These are phyloP conservation scores for Elsinoe australis DNA, from an alignment of 2,329 filamentous ascomycete species.

Conservation along the genomic window DNA sequence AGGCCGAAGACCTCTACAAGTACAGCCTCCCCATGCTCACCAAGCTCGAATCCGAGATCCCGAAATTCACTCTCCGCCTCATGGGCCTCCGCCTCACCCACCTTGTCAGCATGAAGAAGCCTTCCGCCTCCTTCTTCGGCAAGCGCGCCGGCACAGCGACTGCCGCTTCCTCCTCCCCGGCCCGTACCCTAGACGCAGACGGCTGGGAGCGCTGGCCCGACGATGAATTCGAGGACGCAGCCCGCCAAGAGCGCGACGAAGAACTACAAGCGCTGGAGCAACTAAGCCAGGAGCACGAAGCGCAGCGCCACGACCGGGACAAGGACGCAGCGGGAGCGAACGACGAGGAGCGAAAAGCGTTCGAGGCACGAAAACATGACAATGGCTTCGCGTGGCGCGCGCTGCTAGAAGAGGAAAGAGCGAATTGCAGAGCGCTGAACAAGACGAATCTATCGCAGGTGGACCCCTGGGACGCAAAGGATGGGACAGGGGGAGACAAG, in stretches of 20 bases:
- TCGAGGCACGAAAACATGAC: slow-evolving; percentile 25
- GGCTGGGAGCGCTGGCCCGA: slow-evolving; percentile 64
- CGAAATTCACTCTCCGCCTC: slow-evolving; percentile 68
- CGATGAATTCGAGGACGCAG: slow-evolving; percentile 56
- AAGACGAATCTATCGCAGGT: slow-evolving; percentile 19
- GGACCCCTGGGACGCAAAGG: slow-evolving; percentile 18
- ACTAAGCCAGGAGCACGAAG: slow-evolving; percentile 51
- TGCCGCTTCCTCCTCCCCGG: neutral
- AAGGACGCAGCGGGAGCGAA: neutral
- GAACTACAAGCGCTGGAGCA: slow-evolving; percentile 55
- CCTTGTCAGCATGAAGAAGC: slow-evolving; percentile 76
- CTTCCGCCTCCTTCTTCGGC: slow-evolving; percentile 74
- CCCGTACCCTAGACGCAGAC: slow-evolving; percentile 37
- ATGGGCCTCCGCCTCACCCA: slow-evolving; percentile 87
- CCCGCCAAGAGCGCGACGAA: slow-evolving; percentile 51
- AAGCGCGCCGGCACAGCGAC: slow-evolving; percentile 33
- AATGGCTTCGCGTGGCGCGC: slow-evolving; percentile 30
- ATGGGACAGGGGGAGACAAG: slow-evolving; percentile 25
- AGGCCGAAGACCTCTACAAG: slow-evolving; percentile 75
- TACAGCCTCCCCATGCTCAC: slow-evolving; percentile 72
- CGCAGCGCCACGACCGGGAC: too few species aligned
- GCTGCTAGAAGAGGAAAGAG: slow-evolving; percentile 26
- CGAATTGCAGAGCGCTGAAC: slow-evolving; percentile 20
- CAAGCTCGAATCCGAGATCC: slow-evolving; percentile 77
- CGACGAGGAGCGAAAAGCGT: slow-evolving; percentile 21